phyloP scores from a whole-genome alignment of 2,329 filamentous ascomycete genomes.

The Neofusicoccum ribis region DNA sequence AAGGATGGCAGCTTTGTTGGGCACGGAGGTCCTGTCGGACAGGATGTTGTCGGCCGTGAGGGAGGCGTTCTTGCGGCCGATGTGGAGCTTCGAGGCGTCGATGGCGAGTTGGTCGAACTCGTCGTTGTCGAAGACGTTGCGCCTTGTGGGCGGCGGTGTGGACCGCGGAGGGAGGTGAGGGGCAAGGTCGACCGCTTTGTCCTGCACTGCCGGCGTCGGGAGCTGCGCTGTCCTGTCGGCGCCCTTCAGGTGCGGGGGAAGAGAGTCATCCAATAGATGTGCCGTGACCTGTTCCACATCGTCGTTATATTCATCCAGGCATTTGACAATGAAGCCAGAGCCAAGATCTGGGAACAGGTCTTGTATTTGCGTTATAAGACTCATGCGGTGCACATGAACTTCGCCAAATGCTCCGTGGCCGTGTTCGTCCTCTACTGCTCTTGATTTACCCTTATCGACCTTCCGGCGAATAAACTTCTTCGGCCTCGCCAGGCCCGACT shows the following conservation, averaged over 20 bases:
- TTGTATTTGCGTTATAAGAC: constrained; percentile 84
- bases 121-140: constrained; percentile 78
- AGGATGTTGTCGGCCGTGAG: constrained; percentile 73
- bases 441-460: constrained; percentile 66
- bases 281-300: constrained; percentile 77
- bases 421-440: constrained; percentile 34
- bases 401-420: constrained; percentile 43
- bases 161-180: constrained; percentile 57
- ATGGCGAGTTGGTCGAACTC: constrained; percentile 72
- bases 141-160: constrained; percentile 54
- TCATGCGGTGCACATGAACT: constrained; percentile 78
- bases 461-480: constrained; percentile 57
- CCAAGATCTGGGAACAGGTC: constrained; percentile 90
- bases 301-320: constrained; percentile 77
- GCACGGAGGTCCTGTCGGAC: constrained; percentile 62
- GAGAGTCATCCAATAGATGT: constrained; percentile 74
- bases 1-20: constrained; percentile 82
- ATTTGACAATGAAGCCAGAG: constrained; percentile 74
- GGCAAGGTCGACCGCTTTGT: not conserved
- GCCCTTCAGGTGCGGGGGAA: constrained; percentile 67
- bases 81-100: constrained; percentile 68
- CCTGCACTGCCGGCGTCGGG: constrained; percentile 34
- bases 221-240: constrained; percentile 66
- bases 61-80: constrained; percentile 68
- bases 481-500: constrained; percentile 53